Evolutionary conservation across 1,284 basidiomycete species (phyloP), one percentile per base, ranked within the genome.

Genomic region (Leccinum pachyderme): DNA sequence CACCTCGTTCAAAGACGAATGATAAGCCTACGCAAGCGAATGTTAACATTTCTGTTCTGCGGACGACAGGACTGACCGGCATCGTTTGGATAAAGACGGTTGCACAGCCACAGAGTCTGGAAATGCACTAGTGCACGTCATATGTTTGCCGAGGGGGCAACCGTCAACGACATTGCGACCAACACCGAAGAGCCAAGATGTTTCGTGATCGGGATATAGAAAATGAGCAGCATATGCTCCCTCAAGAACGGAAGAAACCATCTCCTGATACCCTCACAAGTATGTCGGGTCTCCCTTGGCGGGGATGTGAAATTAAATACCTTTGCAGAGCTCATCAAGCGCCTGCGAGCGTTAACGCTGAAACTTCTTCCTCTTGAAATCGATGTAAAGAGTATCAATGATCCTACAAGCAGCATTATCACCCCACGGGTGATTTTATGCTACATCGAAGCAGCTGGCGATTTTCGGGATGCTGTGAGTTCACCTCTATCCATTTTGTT

Each of bases 1-100:
- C 52, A 89, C 83, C 61, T 97, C 92, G 73, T 98, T 98, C 74
- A 95, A 88, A 2, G 91, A 80, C 4, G 96, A 98, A 74, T 99
- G 97, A 69, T 99, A 99, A 27, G 95, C 95, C 95, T 97, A 44
- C 0, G 57, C 5, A 18, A 46, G 45, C 12, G 29, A 29, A 33
- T 22, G 8, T 59, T 8, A 61, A 57, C 51, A 18, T 53, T 27
- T 37, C 37, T 6, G 24, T 51, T 33, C 31, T 24, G 51, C 33
- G 11, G 37, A 49, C 31, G n/a, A 24, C n/a, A 47, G 41, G 53
- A 69, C 67, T 68, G 53, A 69, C 67, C 35, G 67, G 67, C 67
- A 69, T 69, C 31, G 59, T 7, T 47, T 56, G 35, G 9, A 39
- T n/a, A 45, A 53, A 13, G 44, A 31, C 13, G 28, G 35, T 4